Conservation (phyloP, 495 filamentous ascomycete species). For the Aspergillus indologenus region DNA sequence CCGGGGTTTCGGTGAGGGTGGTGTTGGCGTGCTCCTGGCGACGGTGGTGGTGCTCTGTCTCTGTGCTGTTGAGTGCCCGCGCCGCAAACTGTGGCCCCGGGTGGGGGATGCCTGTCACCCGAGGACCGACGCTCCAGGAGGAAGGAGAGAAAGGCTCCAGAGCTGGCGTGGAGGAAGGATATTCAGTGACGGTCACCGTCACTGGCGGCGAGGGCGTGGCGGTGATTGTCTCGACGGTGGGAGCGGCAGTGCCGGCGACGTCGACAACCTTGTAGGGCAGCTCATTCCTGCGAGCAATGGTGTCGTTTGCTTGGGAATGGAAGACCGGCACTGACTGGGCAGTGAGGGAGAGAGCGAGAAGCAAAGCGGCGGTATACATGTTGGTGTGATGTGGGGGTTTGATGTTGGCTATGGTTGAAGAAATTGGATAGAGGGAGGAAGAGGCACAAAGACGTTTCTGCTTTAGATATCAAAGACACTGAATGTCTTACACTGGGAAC, state of each 20-base stretch:
- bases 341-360: constrained; percentile 32
- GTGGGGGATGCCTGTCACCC: neutral
- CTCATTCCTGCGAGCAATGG: constrained; percentile 30
- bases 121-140: constrained; percentile 1
- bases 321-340: constrained; percentile 35
- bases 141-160: neutral
- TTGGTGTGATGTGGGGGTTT: neutral
- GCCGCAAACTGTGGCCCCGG: neutral
- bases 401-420: neutral
- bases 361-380: constrained; percentile 36
- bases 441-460: neutral
- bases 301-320: constrained; percentile 23
- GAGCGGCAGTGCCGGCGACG: constrained; percentile 36
- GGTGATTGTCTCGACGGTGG: constrained; percentile 32
- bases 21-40: neutral
- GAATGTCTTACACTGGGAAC: neutral
- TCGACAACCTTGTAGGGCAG: constrained; percentile 47
- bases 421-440: neutral
- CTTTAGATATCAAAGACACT: neutral
- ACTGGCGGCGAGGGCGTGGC: constrained; percentile 29
- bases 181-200: constrained; percentile 34
- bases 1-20: constrained; percentile 6
- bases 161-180: constrained; percentile 23
- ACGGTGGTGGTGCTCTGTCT: neutral
- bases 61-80: constrained; percentile 5